Base-by-base conservation (phyloP, 2,329 filamentous ascomycete genomes). In the Dryadomyces sulphureus region DNA sequence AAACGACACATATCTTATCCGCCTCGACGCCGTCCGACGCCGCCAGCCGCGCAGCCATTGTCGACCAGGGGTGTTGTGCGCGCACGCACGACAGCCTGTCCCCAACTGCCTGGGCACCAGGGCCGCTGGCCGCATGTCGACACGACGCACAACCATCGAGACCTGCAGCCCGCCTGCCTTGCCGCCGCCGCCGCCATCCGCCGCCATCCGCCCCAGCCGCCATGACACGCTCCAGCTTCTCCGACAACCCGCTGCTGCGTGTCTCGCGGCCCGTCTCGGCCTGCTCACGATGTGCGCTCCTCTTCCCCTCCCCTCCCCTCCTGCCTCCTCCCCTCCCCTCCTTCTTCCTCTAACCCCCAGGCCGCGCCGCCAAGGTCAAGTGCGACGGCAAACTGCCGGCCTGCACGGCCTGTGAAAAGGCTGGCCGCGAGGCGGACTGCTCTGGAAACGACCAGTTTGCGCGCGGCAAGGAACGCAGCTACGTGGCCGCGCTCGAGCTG, bases 371-470 rank as follows among this genome's bases (percentile, higher is more conserved):
- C 45, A 98, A 98, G 67, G 88, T 96, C 60, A 95, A 93, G 78
- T 98, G 92, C 58, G 92, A 96, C 65, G 90, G 92, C 50, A 95
- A 95, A 62, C 69, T 96, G 34, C 92, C 92, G 11, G 88, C 89
- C 7, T 98, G 92, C 60, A 93, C 88, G 7, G 90, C 90, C 17
- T 96, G 92, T 59, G 90, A 95, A 63, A 89, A 88, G 64, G 86
- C 87, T 14, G 88, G 89, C 25, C 82, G 87, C 50, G 79, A 84
- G 46, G 80, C 73, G 49, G 88, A 93, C 59, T 98, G 92, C 61
- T 94, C 88, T 47, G 89, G 88, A 7, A 95, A 93, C 57, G 90
- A 96, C 59, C 88, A 95, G 60, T 96, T 95, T 63, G 89, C 90
- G 0, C 75, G 88, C 51, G 92, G 92, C 50, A 96, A 96, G 62